Percentiles rank a stretch among this genome's conserved stretches.
Evolutionary conservation across 176 grass and related monocot genomes (phyloP).

Genomic region (Lolium rigidum): DNA sequence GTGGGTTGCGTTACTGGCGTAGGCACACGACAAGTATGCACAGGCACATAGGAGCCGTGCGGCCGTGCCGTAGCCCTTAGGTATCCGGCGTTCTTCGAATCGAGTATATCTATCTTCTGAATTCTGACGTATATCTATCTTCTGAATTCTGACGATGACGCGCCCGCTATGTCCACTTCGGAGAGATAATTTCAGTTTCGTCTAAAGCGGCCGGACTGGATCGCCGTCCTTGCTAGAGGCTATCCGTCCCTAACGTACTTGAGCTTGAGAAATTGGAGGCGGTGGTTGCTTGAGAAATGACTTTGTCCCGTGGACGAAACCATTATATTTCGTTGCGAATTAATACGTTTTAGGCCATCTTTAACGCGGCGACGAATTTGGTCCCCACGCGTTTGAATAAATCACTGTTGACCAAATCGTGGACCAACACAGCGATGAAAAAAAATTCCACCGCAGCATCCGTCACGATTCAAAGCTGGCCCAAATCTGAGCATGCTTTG

Average conservation of each 20-base stretch:
- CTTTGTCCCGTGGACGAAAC: too few relatives aligned
- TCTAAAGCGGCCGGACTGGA: not conserved
- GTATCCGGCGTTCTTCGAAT: not conserved
- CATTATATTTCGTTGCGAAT: too few relatives aligned
- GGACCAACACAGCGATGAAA: too few relatives aligned
- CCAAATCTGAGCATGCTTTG: too few relatives aligned
- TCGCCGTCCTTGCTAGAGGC: too few relatives aligned
- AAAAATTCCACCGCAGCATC: too few relatives aligned
- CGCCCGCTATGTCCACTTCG: not conserved
- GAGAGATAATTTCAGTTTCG: not conserved
- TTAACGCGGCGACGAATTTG: too few relatives aligned
- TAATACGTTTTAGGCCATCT: too few relatives aligned
- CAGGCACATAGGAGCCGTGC: not conserved
- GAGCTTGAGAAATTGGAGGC: not conserved
- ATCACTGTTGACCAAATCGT: too few relatives aligned
- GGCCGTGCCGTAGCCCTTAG: constrained; percentile 11
- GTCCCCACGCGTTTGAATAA: too few relatives aligned
- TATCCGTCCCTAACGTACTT: not conserved
- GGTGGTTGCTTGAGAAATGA: not conserved
- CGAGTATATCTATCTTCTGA: not conserved
- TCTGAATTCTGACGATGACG: not conserved
- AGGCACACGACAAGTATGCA: not conserved
- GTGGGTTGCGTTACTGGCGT: not conserved
- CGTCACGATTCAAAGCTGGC: too few relatives aligned
- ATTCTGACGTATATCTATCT: not conserved